These are phyloP conservation scores for Macadamia integrifolia DNA, from an alignment of 164 flowering plant genomes.

Conservation along the genomic window DNA sequence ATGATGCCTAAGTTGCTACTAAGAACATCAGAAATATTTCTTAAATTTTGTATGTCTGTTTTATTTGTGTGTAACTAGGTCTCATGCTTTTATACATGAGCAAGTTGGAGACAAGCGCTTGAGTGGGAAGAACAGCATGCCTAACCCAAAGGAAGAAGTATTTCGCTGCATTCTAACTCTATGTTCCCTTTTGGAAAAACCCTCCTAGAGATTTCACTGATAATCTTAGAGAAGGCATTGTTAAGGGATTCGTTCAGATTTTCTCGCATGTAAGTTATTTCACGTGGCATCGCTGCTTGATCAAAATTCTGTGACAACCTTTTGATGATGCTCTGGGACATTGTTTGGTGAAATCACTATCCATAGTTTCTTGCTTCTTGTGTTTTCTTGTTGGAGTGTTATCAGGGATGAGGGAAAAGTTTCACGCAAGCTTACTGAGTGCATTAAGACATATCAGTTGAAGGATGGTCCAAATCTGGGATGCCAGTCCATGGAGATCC, in stretches of 20 bases:
- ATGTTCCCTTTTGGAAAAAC: slow-evolving; percentile 77
- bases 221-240: slow-evolving; percentile 51
- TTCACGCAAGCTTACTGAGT: slow-evolving; percentile 78
- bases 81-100: slow-evolving; percentile 59
- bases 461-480: slow-evolving; percentile 95
- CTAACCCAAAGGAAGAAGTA: slow-evolving; percentile 33
- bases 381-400: slow-evolving; percentile 6
- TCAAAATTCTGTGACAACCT: background rate
- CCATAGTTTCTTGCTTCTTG: slow-evolving; percentile 1
- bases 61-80: slow-evolving; percentile 31
- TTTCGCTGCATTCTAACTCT: slow-evolving; percentile 47
- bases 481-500: slow-evolving; percentile 53
- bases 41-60: no score
- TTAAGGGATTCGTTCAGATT: slow-evolving; percentile 51
- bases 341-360: slow-evolving; percentile 5
- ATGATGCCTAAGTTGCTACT: background rate
- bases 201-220: slow-evolving; percentile 91
- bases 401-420: slow-evolving; percentile 80
- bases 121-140: slow-evolving; percentile 24
- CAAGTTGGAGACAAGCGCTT: slow-evolving; percentile 50
- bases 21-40: no score
- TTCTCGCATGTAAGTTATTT: slow-evolving; percentile 58
- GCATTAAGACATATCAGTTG: slow-evolving; percentile 68
- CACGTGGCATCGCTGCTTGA: background rate
- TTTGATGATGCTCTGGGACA: background rate